phyloP scores from a whole-genome alignment of 1,284 basidiomycete genomes.

The Kwoniella shivajii region DNA sequence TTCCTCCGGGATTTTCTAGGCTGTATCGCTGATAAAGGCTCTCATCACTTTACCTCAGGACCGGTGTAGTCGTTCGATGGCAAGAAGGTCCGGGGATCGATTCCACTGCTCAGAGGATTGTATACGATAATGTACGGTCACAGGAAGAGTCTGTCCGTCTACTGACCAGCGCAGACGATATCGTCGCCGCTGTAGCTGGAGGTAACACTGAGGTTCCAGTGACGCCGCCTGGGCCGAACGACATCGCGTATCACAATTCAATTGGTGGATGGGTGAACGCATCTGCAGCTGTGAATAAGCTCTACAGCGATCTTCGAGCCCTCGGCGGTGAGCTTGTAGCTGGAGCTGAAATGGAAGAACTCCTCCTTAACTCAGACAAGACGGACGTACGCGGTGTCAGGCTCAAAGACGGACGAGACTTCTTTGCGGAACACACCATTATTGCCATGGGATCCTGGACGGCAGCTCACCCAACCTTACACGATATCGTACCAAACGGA shows the following conservation, averaged over 20 bases:
- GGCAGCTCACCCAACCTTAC: conserved; percentile 21
- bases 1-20: background rate
- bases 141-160: conserved; percentile 12
- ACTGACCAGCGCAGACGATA: conserved; percentile 15
- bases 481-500: conserved; percentile 19
- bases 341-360: conserved; percentile 61
- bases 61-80: conserved; percentile 21
- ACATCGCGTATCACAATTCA: conserved; percentile 66
- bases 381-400: conserved; percentile 23
- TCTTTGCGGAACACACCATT: conserved; percentile 29
- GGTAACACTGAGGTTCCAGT: conserved; percentile 3
- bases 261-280: conserved; percentile 82
- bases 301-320: conserved; percentile 62
- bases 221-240: background rate
- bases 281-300: conserved; percentile 62
- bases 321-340: conserved; percentile 64
- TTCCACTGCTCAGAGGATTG: background rate
- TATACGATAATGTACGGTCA: conserved; percentile 12
- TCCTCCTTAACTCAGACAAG: conserved; percentile 39
- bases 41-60: conserved; percentile 1
- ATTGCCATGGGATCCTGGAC: conserved; percentile 34
- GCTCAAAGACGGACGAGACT: conserved; percentile 25
- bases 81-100: background rate
- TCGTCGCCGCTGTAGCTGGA: conserved; percentile 8
- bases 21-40: background rate